phyloP scores from a whole-genome alignment of 2,329 filamentous ascomycete genomes.

The Hymenoscyphus occultus region DNA sequence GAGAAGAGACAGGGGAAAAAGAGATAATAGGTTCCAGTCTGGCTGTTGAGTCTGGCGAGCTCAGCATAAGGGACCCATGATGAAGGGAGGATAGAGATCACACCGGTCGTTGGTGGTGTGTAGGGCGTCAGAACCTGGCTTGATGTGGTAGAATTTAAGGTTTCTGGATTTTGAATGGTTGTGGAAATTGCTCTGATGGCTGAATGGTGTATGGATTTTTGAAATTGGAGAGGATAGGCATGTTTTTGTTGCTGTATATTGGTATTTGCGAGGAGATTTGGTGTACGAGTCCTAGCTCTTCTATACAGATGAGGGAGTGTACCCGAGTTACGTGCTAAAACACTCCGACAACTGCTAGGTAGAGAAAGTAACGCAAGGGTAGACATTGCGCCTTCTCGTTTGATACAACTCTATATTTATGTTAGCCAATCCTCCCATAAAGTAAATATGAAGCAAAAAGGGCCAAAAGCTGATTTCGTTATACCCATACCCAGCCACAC shows the following conservation, averaged over 20 bases:
- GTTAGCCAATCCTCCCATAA: not conserved
- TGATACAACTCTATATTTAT: not conserved
- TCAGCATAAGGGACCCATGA: conserved; percentile 79
- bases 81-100: conserved; percentile 66
- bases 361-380: not conserved
- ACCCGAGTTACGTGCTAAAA: not conserved
- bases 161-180: not conserved
- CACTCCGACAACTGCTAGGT: conserved; percentile 5
- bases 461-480: not conserved
- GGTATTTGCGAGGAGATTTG: not conserved
- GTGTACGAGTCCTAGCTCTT: not conserved
- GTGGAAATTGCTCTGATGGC: not conserved
- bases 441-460: not conserved
- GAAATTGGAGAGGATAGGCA: not conserved
- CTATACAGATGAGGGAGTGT: not conserved
- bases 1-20: conserved; percentile 85
- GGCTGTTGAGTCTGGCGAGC: conserved; percentile 77
- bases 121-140: not conserved
- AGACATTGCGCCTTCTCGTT: not conserved
- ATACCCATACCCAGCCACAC: no score
- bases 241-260: not conserved
- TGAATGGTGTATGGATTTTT: not conserved
- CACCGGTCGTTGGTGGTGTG: conserved; percentile 63
- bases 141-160: not conserved
- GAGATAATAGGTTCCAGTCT: conserved; percentile 78